Base-by-base conservation (phyloP, 176 grass and related monocot species). In the Otatea glauca region DNA sequence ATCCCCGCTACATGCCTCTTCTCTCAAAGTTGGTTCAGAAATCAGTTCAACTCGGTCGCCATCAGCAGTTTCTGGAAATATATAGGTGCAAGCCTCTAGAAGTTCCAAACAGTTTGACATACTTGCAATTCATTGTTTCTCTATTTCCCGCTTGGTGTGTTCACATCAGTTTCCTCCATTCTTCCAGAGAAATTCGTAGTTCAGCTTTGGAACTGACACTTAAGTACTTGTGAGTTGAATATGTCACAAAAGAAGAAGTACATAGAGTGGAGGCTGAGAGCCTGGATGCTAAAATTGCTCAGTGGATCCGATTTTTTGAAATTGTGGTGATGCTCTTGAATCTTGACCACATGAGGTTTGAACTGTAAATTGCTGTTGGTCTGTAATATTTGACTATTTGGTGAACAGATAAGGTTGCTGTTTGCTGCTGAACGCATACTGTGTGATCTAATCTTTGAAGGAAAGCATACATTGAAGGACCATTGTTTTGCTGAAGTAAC, bases 401-500 rank as follows among this genome's bases (percentile, higher is more conserved):
- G 72, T 39, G 6, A 78, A 82, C 81, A 97, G 91, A 79, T 92
- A 27, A 94, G 90, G 49, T 56, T 97, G 56, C 75, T 97, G 58
- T 97, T 97, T 87, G 79, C 89, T 55, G 85, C 56, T 54, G 94
- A 97, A 65, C 84, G 85, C 2, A 21, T 86, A 79, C 74, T 97
- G 54, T 97, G 92, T 25, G 68, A 92, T 72, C 75, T 90, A 68
- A 86, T 97, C 49, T 88, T 97, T 48, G 59, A 88, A 74, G 83
- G 85, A 67, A 83, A 79, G 18, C 79, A 85, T 76, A 66, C 75
- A 35, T 79, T 68, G 41, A 76, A 75, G 80, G 83, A 92, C 44
- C 43, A 73, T 50, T 94, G 94, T 79, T 97, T 97, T 80, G 74
- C 89, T 43, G 82, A 84, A 86, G 69, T 88, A 75, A 97, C 85